Evolutionary conservation across 2,329 filamentous ascomycete genomes (phyloP), one percentile per base, ranked within the genome.

Genomic region (Aspergillus sp.): DNA sequence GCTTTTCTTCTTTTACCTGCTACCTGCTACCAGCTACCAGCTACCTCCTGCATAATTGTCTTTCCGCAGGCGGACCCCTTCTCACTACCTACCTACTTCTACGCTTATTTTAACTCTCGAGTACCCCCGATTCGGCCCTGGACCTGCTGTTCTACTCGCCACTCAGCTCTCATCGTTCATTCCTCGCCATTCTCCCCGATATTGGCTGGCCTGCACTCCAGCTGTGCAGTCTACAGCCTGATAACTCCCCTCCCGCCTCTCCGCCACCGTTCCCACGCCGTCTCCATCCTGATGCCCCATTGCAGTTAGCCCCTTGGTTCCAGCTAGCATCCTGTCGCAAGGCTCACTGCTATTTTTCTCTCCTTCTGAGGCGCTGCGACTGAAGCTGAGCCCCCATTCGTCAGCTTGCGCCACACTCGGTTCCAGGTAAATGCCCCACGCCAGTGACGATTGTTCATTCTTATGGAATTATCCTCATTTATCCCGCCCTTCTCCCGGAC

Each of bases 351-450:
- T 50, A 48, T 54, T 50, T 41, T 33, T 45, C 28, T 38, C 40
- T 30, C 25, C 38, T 33, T 35, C 13, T 41, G 44, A 44, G 35
- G 37, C 33, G 27, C 40, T 37, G 42, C 39, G 45, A 53, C 57
- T 60, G 56, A 60, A 55, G 47, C 22, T 28, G 43, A 35, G 34
- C 34, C 35, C 43, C 51, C 35, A 35, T 43, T 51, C 48, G 48
- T 61, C 58, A 63, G 58, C 59, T 63, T 63, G 59, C 60, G 60
- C 60, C 59, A 63, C 60, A 62, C 56, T 61, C 48, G 48, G 48
- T 47, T 52, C 48, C 47, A 53, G 52, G 54, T 56, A 47, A 54
- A 52, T 54, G 51, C 52, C 55, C 53, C 51, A 56, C 55, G 54
- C 50, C 12, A 17, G 19, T 29, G 14, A 26, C n/a, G 14, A 15